Base-by-base conservation (phyloP, 106 monocot species). In the Dioscorea alata region DNA sequence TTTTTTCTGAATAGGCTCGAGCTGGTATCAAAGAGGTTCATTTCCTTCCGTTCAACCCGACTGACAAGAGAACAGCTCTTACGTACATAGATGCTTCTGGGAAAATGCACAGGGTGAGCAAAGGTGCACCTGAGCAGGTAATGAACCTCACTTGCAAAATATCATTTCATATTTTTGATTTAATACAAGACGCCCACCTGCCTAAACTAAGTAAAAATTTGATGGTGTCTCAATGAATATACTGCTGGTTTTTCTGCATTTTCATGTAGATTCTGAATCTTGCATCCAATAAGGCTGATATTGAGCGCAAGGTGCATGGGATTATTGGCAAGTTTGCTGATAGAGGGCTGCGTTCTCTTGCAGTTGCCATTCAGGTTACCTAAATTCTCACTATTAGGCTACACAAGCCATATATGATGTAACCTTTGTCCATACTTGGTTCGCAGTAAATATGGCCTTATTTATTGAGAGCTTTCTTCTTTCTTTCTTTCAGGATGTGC, bases 61-160 rank as follows among this genome's bases (percentile, higher is more conserved):
- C 83, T 59, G 83, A 83, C 49, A 83, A 83, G 69, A 75, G 83
- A 73, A 83, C 83, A 20, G 83, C 83, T 72, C 83, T 83, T 34
- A 83, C 83, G 65, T 83, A 83, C 75, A 52, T 83, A 28, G 83
- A 83, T 75, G 67, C 68, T 74, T 50, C 48, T 71, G 79, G 83
- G 72, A 83, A 67, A 75, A 83, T 83, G 83, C 79, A 83, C 52
- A 79, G 83, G 33, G 75, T 74, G 34, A 83, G 79, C 83, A 83
- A 83, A 83, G 83, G 83, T 60, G 83, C 83, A 69, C 83, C 83
- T 19, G 83, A 83, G 68, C 83, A 83, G 83, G 83, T 83, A 75
- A 33, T 4, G 10, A 56, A 20, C 22, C 56, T 59, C 50, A 23
- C 28, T 33, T 42, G 34, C 63, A 19, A 18, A 6, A 19, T 14